These are phyloP conservation scores for Athelia psychrophila DNA, from an alignment of 1,284 basidiomycete species.

Conservation along the genomic window DNA sequence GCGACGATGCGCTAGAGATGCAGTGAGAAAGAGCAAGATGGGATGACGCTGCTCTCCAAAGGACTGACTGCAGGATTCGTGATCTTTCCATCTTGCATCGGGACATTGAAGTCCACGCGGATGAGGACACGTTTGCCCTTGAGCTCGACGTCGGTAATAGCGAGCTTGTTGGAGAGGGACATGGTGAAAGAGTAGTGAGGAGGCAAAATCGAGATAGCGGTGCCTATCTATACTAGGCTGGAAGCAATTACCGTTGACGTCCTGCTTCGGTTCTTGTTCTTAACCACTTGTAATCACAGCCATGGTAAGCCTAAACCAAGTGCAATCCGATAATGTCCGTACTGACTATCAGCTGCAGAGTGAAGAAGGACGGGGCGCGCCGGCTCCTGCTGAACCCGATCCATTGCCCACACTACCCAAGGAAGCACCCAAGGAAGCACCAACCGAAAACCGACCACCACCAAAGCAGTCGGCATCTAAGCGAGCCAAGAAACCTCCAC, in stretches of 20 bases:
- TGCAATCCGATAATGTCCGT: too few species aligned
- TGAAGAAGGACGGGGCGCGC: too few species aligned
- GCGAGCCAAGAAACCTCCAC: not conserved
- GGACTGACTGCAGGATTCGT: slow-evolving; percentile 90
- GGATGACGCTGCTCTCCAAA: slow-evolving; percentile 11
- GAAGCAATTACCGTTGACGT: slow-evolving; percentile 9
- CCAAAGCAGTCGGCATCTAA: not conserved
- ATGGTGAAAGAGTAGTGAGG: slow-evolving; percentile 45
- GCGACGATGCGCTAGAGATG: slow-evolving; percentile 85
- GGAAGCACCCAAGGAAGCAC: too few species aligned
- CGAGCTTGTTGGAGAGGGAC: slow-evolving; percentile 95
- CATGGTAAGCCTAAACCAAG: too few species aligned
- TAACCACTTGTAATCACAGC: too few species aligned
- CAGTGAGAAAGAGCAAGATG: slow-evolving; percentile 7
- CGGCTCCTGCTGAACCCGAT: too few species aligned
- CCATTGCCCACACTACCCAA: too few species aligned
- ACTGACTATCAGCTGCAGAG: too few species aligned
- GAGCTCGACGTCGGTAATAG: slow-evolving; percentile 91
- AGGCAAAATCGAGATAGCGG: slow-evolving; percentile 5
- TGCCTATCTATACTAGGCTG: too few species aligned
- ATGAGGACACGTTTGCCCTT: slow-evolving; percentile 92
- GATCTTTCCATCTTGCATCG: slow-evolving; percentile 86
- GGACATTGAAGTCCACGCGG: slow-evolving; percentile 99
- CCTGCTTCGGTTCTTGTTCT: not conserved
- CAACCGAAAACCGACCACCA: too few species aligned